Conservation (phyloP, 2,329 filamentous ascomycete species). For the Colletotrichum incanum region DNA sequence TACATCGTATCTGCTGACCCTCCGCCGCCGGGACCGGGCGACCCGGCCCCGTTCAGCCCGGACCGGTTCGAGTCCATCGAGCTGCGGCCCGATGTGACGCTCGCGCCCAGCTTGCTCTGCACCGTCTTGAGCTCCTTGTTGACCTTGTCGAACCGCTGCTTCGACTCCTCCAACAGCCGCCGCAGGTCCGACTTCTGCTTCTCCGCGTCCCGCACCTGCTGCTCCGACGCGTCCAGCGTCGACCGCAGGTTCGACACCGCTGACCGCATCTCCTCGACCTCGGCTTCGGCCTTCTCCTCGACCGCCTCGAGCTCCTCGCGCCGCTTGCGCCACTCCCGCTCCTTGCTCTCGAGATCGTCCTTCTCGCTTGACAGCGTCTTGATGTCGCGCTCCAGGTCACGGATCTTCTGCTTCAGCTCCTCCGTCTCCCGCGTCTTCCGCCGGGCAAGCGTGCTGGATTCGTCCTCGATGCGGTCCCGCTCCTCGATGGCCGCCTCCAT, state of each 20-base stretch:
- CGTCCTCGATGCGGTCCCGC: constrained; percentile 92
- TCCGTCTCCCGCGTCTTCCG: constrained; percentile 87
- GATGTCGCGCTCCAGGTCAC: constrained; percentile 85
- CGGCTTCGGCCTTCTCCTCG: constrained; percentile 78
- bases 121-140: constrained; percentile 75
- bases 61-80: constrained; percentile 65
- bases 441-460: constrained; percentile 83
- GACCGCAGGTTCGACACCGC: constrained; percentile 85
- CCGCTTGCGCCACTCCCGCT: constrained; percentile 81
- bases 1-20: constrained; percentile 71
- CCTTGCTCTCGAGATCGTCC: constrained; percentile 81
- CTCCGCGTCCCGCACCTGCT: constrained; percentile 86
- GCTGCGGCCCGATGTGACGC: constrained; percentile 55
- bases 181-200: constrained; percentile 85
- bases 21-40: constrained; percentile 21
- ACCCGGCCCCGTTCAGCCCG: constrained; percentile 52
- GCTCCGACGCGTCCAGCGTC: constrained; percentile 89
- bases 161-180: constrained; percentile 83
- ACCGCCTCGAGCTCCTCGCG: constrained; percentile 83
- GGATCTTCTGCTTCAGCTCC: constrained; percentile 83
- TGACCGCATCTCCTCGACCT: constrained; percentile 81
- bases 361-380: constrained; percentile 81
- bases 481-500: constrained; percentile 96
- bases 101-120: constrained; percentile 61
- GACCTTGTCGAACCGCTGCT: constrained; percentile 83